Percentiles rank a stretch among this genome's conserved stretches.
phyloP scores from a whole-genome alignment of 345 rosid species.

The Populus pruinosa region DNA sequence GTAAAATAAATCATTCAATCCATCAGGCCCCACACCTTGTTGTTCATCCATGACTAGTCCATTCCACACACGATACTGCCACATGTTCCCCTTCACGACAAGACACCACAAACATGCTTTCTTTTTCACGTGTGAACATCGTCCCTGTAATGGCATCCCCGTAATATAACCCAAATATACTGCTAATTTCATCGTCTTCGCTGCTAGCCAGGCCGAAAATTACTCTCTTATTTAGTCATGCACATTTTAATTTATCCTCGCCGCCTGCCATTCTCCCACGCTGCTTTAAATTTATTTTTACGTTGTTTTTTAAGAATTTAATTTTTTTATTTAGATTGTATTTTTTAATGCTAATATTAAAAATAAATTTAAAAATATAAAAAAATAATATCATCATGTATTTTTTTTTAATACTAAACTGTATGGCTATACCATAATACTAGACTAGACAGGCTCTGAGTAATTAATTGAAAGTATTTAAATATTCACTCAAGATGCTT shows the following conservation, averaged over 20 bases:
- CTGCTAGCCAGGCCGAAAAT: neutral
- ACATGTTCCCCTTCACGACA: neutral
- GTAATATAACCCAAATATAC: neutral
- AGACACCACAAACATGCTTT: neutral
- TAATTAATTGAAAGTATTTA: neutral
- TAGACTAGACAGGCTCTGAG: too few relatives aligned
- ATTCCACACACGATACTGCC: neutral
- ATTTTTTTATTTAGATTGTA: too few relatives aligned
- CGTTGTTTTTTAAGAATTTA: too few relatives aligned
- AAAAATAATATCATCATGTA: too few relatives aligned
- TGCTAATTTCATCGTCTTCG: neutral
- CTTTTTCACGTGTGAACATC: neutral
- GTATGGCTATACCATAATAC: too few relatives aligned
- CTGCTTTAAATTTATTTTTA: too few relatives aligned
- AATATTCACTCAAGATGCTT: neutral
- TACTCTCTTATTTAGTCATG: neutral
- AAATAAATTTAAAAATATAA: too few relatives aligned
- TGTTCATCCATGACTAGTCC: slow-evolving; percentile 14
- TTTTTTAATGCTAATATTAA: too few relatives aligned
- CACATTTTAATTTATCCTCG: neutral
- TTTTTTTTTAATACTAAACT: too few relatives aligned
- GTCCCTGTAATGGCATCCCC: slow-evolving; percentile 5
- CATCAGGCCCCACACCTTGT: neutral
- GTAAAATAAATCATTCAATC: neutral
- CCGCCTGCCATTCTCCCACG: neutral